These are phyloP conservation scores for Ascodesmis nigricans DNA, from an alignment of 495 filamentous ascomycete species.

Conservation along the genomic window DNA sequence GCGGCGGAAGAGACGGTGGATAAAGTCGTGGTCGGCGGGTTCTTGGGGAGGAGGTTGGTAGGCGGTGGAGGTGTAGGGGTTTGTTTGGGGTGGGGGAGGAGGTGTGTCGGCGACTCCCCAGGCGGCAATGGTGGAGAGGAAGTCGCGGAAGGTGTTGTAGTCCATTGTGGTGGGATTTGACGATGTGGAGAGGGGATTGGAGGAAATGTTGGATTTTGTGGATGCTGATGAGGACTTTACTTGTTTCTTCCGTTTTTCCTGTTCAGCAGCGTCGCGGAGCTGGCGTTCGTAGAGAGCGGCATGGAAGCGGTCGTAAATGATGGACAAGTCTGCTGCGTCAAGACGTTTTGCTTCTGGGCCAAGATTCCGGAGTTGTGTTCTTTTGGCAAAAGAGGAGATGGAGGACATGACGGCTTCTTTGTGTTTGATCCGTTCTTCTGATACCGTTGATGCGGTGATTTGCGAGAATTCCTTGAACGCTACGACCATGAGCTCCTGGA, in stretches of 20 bases:
- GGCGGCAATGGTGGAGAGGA: slow-evolving; percentile 64
- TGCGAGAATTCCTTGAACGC: slow-evolving; percentile 94
- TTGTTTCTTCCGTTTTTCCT: slow-evolving; percentile 23
- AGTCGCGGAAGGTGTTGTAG: slow-evolving; percentile 85
- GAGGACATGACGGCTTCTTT: slow-evolving; percentile 80
- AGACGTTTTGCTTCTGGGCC: slow-evolving; percentile 86
- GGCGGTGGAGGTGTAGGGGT: neutral
- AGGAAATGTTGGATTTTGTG: slow-evolving; percentile 1
- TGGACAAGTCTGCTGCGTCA: slow-evolving; percentile 60
- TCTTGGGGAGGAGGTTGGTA: slow-evolving; percentile 28
- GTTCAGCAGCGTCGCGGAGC: slow-evolving; percentile 58
- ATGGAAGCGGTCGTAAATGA: slow-evolving; percentile 85
- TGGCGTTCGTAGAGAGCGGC: slow-evolving; percentile 74
- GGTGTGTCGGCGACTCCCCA: slow-evolving; percentile 65
- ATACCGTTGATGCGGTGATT: slow-evolving; percentile 80
- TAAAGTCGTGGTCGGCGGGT: slow-evolving; percentile 87
- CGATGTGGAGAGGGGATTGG: neutral
- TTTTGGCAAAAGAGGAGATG: slow-evolving; percentile 92
- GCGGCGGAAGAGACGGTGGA: slow-evolving; percentile 64
- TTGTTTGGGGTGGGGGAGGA: neutral
- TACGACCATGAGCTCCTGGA: slow-evolving; percentile 96
- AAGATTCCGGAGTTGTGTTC: slow-evolving; percentile 85
- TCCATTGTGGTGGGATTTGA: slow-evolving; percentile 47
- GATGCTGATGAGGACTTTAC: neutral
- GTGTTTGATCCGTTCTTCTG: slow-evolving; percentile 70